A percentile compares a stretch with the other conserved stretches of the same genome.
Conservation (phyloP, 306 rosid genomes). For the Malus sieversii region DNA sequence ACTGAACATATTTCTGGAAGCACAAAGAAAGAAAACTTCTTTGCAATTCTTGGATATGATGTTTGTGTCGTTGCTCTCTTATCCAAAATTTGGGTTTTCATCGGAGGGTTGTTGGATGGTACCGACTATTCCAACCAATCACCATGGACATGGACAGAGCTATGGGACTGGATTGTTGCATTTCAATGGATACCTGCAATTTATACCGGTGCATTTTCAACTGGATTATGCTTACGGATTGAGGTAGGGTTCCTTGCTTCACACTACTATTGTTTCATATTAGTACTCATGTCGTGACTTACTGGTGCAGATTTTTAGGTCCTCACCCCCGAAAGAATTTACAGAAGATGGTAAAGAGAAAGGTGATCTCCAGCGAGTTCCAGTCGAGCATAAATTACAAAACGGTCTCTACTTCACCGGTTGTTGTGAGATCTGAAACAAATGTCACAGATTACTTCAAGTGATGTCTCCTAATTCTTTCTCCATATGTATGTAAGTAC, state of each 20-base stretch:
- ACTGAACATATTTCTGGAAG: slow-evolving; percentile 60
- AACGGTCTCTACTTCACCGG: slow-evolving; percentile 19
- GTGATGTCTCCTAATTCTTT: background rate
- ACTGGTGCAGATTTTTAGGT: slow-evolving; percentile 49
- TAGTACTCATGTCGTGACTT: background rate
- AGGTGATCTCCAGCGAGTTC: slow-evolving; percentile 1
- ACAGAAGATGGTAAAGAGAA: slow-evolving; percentile 2
- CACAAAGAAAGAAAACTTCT: slow-evolving; percentile 41
- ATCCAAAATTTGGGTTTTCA: slow-evolving; percentile 49
- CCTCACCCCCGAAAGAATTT: slow-evolving; percentile 16
- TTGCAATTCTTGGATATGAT: slow-evolving; percentile 59
- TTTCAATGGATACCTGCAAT: slow-evolving; percentile 79
- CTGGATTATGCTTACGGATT: slow-evolving; percentile 55
- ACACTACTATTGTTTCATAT: background rate
- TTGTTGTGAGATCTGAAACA: slow-evolving; percentile 10
- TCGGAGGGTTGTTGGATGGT: slow-evolving; percentile 44
- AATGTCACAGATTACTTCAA: background rate
- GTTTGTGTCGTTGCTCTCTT: slow-evolving; percentile 45
- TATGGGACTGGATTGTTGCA: slow-evolving; percentile 42
- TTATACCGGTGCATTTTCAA: slow-evolving; percentile 63
- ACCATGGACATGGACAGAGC: slow-evolving; percentile 46
- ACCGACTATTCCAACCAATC: slow-evolving; percentile 17
- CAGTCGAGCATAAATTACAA: background rate
- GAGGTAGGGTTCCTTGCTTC: slow-evolving; percentile 37
- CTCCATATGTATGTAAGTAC: background rate